Evolutionary conservation across 345 rosid genomes (phyloP), one percentile per base, ranked within the genome.

Genomic region (Psidium friedrichsthalianum): DNA sequence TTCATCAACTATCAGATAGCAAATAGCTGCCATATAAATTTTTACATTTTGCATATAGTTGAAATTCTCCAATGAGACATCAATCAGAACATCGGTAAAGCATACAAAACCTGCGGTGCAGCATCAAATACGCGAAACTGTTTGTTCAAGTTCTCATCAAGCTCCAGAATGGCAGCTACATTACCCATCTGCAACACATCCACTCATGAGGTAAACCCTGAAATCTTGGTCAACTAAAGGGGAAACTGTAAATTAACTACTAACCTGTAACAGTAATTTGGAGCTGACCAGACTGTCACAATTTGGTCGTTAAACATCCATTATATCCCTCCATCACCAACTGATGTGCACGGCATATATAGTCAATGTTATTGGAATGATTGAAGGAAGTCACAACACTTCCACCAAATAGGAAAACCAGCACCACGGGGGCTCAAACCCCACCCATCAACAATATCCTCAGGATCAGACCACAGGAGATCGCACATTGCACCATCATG

Each of bases 401-500:
- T 85, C 95, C 94, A 57, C 99, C 99, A 86, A 98, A 96, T 76
- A 96, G 91, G 88, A 88, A 88, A 98, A 87, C 99, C 98, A 14
- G 98, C 99, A 88, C 99, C 99, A 80, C 97, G 97, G 2, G 99
- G 99, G 87, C 99, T 98, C 94, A 96, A 88, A 57, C 99, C 97
- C 99, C 99, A 98, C 61, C 97, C 98, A 86, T 96, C 99, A 69
- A 98, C 97, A 24, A 90, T 93, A 87, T 98, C 99, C 90, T 98
- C 99, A 86, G 99, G 99, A 88, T 98, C 99, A 80, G 99, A 98
- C 99, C 99, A 98, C 57, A 98, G 88, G 85, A 98, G 96, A 84
- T 98, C 99, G 90, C 99, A 98, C 99, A 98, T 98, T 88, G 96
- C 98, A 84, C 99, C 99, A 89, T 98, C 99, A 87, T 96, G 99